These are phyloP conservation scores for Isatis tinctoria DNA, from an alignment of 345 rosid genomes.

Conservation along the genomic window DNA sequence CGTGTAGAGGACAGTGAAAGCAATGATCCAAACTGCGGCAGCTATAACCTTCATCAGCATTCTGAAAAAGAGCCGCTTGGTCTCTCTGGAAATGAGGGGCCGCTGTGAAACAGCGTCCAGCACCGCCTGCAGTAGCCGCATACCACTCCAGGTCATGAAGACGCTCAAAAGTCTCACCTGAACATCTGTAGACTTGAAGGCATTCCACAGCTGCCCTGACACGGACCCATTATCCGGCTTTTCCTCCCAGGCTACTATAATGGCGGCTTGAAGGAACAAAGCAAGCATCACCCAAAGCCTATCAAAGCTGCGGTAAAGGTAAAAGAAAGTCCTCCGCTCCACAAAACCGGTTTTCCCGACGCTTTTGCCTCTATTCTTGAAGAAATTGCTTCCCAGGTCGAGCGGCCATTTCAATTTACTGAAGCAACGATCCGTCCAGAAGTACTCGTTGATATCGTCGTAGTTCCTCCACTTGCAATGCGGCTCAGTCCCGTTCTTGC, in stretches of 20 bases:
- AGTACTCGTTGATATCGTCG: constrained; percentile 83
- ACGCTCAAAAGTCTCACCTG: constrained; percentile 61
- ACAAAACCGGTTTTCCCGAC: constrained; percentile 89
- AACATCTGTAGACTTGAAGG: constrained; percentile 45
- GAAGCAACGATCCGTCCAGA: constrained; percentile 89
- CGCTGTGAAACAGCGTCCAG: constrained; percentile 67
- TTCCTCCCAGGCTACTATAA: constrained; percentile 73
- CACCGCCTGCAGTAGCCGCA: constrained; percentile 77
- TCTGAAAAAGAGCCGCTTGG: constrained; percentile 61
- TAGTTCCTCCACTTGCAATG: constrained; percentile 94
- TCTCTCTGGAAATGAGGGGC: constrained; percentile 73
- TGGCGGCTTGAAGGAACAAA: constrained; percentile 65
- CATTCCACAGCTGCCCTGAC: constrained; percentile 44
- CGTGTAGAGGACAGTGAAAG: constrained; percentile 59
- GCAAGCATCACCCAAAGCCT: constrained; percentile 71
- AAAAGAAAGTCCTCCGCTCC: constrained; percentile 87
- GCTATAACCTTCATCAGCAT: constrained; percentile 70
- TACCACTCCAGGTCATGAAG: constrained; percentile 81
- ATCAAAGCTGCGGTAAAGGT: constrained; percentile 77
- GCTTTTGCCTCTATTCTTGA: constrained; percentile 41
- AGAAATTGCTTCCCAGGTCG: constrained; percentile 46
- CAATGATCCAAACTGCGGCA: constrained; percentile 64
- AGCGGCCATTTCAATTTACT: constrained; percentile 68
- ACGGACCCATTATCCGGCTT: constrained; percentile 32
- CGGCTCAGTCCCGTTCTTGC: constrained; percentile 66